Base-by-base conservation (phyloP, 2,329 filamentous ascomycete species). In the Pleoardoris graminearum region DNA sequence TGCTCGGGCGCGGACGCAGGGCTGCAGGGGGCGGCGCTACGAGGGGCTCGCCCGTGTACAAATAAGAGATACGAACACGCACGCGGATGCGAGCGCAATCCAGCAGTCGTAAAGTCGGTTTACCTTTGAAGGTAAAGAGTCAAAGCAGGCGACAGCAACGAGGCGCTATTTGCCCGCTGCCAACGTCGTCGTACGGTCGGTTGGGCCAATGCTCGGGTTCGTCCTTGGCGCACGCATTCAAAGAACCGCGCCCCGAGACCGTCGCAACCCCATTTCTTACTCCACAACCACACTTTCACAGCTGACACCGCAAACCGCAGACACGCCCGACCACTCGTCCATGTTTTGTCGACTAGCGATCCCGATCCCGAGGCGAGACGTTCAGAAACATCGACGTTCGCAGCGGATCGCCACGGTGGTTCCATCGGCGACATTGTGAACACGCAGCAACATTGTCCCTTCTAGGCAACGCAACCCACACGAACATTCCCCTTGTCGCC, bases 401-500 rank as follows among this genome's bases (percentile, higher is more conserved):
- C 29, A 45, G 42, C 42, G 11, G 41, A 33, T 33, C n/a, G 17
- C 17, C 7, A 25, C 17, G 42, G 11, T 17, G 25, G 10, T 11
- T 2, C 42, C 16, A 16, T 16, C 16, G 12, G 25, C 22, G 16
- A 16, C 44, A 7, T 37, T 47, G 33, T 37, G 44, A 47, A 47
- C 44, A 47, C 44, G 33, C 44, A 47, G 44, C 44, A 32, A 30
- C 39, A 32, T 46, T 30, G 14, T 25, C 30, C 19, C 32, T n/a
- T 36, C 3, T 22, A 36, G 14, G n/a, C 10, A 3, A 17, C 33
- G 19, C 25, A 17, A 35, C 44, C 7, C 32, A 19, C n/a, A 37
- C 22, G 22, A 12, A 19, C 32, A 37, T 22, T 4, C 17, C 43
- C n/a, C 12, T 8, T 30, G 3, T 33, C 42, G 29, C 29, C 27